phyloP scores from a whole-genome alignment of 192 early-diverging fungal genomes.

The Linnemannia exigua region DNA sequence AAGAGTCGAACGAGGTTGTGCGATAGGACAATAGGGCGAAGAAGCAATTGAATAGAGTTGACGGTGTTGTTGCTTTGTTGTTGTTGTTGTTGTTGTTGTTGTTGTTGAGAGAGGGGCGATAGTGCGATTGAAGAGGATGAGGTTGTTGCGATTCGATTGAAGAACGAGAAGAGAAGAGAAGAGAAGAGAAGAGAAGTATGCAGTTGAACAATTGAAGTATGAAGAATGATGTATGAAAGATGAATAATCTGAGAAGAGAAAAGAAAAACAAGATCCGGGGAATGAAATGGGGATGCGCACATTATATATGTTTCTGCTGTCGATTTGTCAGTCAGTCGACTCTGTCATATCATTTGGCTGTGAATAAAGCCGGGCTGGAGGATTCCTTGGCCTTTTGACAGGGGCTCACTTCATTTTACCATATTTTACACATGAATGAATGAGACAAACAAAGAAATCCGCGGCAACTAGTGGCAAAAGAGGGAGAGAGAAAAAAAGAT shows the following conservation, averaged over 20 bases:
- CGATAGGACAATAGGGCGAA: neutral
- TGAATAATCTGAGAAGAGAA: neutral
- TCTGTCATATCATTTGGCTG: neutral
- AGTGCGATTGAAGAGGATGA: neutral
- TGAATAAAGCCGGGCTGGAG: neutral
- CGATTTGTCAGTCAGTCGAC: slow-evolving; percentile 12
- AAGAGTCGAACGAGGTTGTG: neutral
- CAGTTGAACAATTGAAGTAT: neutral
- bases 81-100: too few relatives aligned
- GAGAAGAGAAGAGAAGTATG: neutral
- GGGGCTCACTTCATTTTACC: neutral
- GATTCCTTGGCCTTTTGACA: neutral
- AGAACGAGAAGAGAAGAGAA: neutral
- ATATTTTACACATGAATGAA: neutral
- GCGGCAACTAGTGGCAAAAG: neutral
- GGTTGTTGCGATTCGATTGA: neutral
- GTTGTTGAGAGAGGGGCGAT: neutral
- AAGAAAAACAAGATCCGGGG: neutral
- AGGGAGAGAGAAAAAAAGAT: neutral
- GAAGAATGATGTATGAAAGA: neutral
- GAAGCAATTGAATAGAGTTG: neutral
- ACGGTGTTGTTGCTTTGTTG: neutral
- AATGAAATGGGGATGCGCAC: neutral
- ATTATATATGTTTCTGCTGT: neutral
- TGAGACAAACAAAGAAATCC: neutral